phyloP scores from a whole-genome alignment of 2,329 filamentous ascomycete species.

The Penicillium sp. region DNA sequence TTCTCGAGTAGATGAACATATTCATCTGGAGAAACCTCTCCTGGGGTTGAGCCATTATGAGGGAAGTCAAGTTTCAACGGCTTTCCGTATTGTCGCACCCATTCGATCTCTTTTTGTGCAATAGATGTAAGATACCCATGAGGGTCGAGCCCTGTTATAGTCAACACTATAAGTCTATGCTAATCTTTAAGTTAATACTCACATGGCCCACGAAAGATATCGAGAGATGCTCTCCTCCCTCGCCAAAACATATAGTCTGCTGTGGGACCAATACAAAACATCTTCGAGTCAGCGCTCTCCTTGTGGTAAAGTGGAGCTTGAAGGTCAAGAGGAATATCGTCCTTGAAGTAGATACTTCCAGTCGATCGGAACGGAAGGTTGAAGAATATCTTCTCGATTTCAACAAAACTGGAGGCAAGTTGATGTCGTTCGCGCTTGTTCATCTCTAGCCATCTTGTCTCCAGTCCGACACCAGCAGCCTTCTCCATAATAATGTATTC shows the following conservation, averaged over 20 bases:
- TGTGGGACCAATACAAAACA: not conserved
- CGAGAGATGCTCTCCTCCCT: constrained; percentile 1
- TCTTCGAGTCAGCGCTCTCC: not conserved
- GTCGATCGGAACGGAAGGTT: not conserved
- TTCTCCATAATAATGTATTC: not conserved
- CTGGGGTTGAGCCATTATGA: not conserved
- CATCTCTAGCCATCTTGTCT: not conserved
- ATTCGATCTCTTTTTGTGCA: not conserved
- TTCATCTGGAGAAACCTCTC: not conserved
- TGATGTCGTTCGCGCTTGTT: not conserved
- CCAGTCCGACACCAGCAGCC: not conserved
- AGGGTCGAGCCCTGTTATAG: not conserved
- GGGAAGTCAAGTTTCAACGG: not conserved
- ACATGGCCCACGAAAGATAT: not conserved
- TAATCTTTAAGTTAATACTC: no score
- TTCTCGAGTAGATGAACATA: not conserved
- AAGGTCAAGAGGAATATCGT: not conserved
- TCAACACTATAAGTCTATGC: no score
- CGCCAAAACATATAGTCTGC: not conserved
- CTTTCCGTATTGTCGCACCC: not conserved
- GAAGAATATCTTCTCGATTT: not conserved
- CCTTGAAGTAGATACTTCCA: constrained; percentile 1
- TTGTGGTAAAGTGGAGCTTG: not conserved
- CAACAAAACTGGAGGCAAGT: not conserved
- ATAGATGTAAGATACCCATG: not conserved